Evolutionary conservation across 2,329 filamentous ascomycete genomes (phyloP).

Genomic region (Sarocladium oryzae): DNA sequence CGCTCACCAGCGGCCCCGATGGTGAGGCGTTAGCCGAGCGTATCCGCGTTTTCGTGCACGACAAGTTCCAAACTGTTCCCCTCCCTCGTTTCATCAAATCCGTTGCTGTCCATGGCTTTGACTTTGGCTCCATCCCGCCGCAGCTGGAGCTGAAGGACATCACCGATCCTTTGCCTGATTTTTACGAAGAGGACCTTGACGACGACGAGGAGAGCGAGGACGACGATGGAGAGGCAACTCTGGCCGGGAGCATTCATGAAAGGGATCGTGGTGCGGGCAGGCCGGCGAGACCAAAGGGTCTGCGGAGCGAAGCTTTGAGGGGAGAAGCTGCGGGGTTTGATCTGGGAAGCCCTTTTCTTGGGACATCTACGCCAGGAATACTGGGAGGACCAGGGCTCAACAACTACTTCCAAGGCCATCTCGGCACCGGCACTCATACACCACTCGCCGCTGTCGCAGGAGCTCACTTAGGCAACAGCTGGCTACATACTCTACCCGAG

Average conservation of each 20-base stretch:
- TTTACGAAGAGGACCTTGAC: constrained; percentile 77
- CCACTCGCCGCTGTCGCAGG: constrained; percentile 74
- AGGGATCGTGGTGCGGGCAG: constrained; percentile 15
- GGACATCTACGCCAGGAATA: constrained; percentile 54
- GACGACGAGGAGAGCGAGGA: constrained; percentile 37
- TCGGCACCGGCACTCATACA: constrained; percentile 70
- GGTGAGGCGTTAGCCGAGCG: constrained; percentile 75
- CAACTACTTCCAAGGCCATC: constrained; percentile 70
- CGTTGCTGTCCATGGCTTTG: constrained; percentile 88
- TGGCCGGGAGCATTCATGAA: constrained; percentile 11
- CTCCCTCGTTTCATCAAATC: constrained; percentile 95
- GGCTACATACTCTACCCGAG: constrained; percentile 22
- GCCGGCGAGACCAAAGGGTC: constrained; percentile 8
- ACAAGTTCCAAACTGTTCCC: constrained; percentile 87
- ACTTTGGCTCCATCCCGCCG: constrained; percentile 79
- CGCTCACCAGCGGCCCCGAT: constrained; percentile 82
- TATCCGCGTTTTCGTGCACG: constrained; percentile 90
- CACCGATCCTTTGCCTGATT: constrained; percentile 89
- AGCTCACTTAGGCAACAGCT: constrained; percentile 39
- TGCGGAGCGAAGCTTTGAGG: constrained; percentile 16
- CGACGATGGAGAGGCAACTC: constrained; percentile 20
- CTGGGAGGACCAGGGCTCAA: constrained; percentile 70
- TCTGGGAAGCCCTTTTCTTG: constrained; percentile 50
- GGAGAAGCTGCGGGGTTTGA: constrained; percentile 31
- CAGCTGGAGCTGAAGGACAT: constrained; percentile 93